Evolutionary conservation across 2,329 filamentous ascomycete genomes (phyloP).

Genomic region (Ophiognomonia clavigignenti-juglandacearum): DNA sequence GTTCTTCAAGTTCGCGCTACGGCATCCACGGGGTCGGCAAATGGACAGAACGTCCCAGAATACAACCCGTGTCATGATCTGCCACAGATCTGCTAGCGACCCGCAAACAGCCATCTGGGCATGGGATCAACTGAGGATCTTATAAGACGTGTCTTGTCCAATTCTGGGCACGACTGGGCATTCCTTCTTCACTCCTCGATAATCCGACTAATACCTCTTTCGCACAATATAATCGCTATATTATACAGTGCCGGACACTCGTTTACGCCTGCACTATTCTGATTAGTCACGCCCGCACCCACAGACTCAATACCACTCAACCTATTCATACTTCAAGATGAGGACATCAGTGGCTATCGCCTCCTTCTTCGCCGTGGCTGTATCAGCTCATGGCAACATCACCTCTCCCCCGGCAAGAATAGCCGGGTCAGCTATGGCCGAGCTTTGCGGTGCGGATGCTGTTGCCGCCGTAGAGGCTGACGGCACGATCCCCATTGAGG

Average conservation of each 20-base stretch:
- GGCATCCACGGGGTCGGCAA: too few relatives aligned
- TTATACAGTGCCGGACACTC: not conserved
- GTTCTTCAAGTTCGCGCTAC: too few relatives aligned
- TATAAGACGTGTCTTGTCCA: too few relatives aligned
- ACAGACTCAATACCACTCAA: too few relatives aligned
- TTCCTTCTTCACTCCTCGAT: too few relatives aligned
- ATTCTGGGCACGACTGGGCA: too few relatives aligned
- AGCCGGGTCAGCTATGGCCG: constrained; percentile 37
- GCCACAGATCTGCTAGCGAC: not conserved
- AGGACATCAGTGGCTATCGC: constrained; percentile 14
- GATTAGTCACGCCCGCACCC: too few relatives aligned
- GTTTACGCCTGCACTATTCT: not conserved
- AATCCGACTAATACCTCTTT: too few relatives aligned
- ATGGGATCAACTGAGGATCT: not conserved
- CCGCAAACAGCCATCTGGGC: not conserved
- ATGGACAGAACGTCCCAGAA: too few relatives aligned
- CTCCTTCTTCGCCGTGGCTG: constrained; percentile 22
- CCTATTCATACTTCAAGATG: constrained; percentile 12
- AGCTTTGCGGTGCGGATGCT: constrained; percentile 38
- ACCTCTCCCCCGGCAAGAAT: constrained; percentile 34
- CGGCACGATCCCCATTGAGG: constrained; percentile 30
- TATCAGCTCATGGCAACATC: constrained; percentile 40
- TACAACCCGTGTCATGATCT: too few relatives aligned
- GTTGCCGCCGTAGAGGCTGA: constrained; percentile 30
- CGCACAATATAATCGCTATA: not conserved